Conservation (phyloP, 805 yeast genomes). For the Grigorovia yakushimaensis region DNA sequence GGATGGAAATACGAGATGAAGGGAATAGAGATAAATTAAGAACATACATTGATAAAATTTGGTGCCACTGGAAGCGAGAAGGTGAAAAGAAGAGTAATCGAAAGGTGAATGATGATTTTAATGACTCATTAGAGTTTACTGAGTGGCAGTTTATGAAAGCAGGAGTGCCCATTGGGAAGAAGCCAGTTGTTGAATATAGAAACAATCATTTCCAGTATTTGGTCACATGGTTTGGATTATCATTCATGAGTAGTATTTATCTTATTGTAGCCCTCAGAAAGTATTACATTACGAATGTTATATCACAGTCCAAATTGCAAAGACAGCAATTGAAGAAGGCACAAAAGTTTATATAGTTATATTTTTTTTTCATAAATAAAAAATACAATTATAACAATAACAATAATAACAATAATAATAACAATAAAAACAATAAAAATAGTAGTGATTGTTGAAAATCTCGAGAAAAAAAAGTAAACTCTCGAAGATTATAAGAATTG, state of each 20-base stretch:
- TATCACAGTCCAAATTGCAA: constrained; percentile 20
- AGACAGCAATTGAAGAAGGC: constrained; percentile 18
- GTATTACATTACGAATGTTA: constrained; percentile 20
- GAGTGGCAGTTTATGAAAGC: constrained; percentile 55
- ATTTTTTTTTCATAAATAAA: background rate
- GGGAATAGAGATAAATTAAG: no score
- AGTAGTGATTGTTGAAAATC: no score
- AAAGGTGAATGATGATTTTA: no score
- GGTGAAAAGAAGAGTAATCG: no score
- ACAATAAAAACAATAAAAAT: background rate
- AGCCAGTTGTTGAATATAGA: constrained; percentile 69
- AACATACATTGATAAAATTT: no score
- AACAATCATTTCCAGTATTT: constrained; percentile 89
- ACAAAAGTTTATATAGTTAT: background rate
- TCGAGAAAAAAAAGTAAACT: background rate
- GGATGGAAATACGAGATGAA: background rate
- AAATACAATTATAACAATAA: background rate
- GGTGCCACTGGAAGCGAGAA: no score
- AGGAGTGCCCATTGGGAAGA: constrained; percentile 86
- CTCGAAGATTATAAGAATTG: no score
- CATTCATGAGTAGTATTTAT: constrained; percentile 61
- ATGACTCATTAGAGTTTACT: constrained; percentile 39
- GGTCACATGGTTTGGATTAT: constrained; percentile 90
- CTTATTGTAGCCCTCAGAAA: constrained; percentile 44
- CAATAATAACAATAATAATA: background rate